Evolutionary conservation across 352 stramenopile species (phyloP).

Genomic region (Phytopythium ostracodes): DNA sequence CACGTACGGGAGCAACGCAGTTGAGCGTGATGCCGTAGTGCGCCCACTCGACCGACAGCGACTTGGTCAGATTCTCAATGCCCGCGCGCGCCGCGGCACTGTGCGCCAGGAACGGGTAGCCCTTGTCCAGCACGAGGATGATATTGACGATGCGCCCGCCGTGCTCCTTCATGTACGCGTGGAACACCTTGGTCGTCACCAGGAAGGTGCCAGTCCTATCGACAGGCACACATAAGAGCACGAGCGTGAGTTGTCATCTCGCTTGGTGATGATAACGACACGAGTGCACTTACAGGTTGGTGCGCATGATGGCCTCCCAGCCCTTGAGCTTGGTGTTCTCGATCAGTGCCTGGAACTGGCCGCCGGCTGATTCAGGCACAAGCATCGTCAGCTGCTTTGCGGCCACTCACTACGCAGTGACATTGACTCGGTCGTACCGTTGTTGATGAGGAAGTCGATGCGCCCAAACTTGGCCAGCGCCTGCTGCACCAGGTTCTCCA

Average conservation of each 20-base stretch:
- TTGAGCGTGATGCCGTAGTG: constrained; percentile 89
- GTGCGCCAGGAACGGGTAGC: constrained; percentile 87
- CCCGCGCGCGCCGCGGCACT: constrained; percentile 79
- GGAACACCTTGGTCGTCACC: constrained; percentile 89
- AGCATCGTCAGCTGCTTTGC: background rate
- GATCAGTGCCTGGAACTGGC: constrained; percentile 87
- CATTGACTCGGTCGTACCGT: too few relatives aligned
- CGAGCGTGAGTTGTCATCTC: background rate
- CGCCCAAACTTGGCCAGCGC: constrained; percentile 45
- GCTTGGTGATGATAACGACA: background rate
- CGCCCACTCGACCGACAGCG: constrained; percentile 92
- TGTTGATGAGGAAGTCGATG: constrained; percentile 93
- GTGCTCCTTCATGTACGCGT: constrained; percentile 91
- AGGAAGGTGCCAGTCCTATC: constrained; percentile 76
- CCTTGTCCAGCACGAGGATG: constrained; percentile 92
- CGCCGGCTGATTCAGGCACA: constrained; percentile 43
- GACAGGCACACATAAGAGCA: background rate
- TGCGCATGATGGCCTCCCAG: constrained; percentile 88
- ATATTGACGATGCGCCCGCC: constrained; percentile 96
- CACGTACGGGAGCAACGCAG: constrained; percentile 76
- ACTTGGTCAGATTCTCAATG: constrained; percentile 92
- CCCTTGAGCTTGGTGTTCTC: constrained; percentile 88
- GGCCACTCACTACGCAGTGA: background rate
- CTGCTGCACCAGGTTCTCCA: constrained; percentile 6
- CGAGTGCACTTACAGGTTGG: constrained; percentile 66